Evolutionary conservation across 345 rosid genomes (phyloP), one percentile per base, ranked within the genome.

Genomic region (Hibiscus mutabilis): DNA sequence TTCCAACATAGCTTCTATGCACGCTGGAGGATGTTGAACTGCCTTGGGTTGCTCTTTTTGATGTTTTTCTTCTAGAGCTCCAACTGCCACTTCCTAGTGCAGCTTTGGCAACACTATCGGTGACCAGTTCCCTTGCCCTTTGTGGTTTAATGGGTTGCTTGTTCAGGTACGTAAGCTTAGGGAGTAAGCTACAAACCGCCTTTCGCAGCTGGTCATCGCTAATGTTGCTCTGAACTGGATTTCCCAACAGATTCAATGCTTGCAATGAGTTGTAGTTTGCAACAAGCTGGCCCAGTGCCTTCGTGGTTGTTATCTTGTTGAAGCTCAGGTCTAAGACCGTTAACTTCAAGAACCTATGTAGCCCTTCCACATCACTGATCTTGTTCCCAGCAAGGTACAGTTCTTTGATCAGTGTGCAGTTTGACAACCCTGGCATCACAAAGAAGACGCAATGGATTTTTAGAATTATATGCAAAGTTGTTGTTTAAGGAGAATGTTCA

Each of bases 371-470:
- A 64, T 86, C 88, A 69, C 97, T 87, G 60, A 91, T 82, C 85
- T 94, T 91, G 87, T 94, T 94, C 57, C 98, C 98, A n/a, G 93
- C 89, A 0, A 91, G 86, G 79, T 85, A 88, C 60, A 94, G 95
- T 77, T 94, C 97, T 84, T 91, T 94, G 79, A 94, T 90, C 75
- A 85, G 72, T 3, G 91, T 84, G 69, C 97, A 91, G 82, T 84
- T 90, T 47, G 98, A 90, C 81, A 94, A 74, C 74, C 97, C 98
- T 94, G 78, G 40, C 42, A 19, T 61, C 53, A 60, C 49, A 18
- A 65, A 56, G 25, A 68, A 66, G 59, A 31, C 69, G 62, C 63
- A 53, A n/a, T 24, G 59, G 4, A 56, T 21, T 6, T 27, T 74
- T 47, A 71, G 61, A 44, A 35, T 56, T 40, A 22, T 25, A n/a